A percentile compares a stretch with the other conserved stretches of the same genome.
These are phyloP conservation scores for Umbellularia californica DNA, from an alignment of 164 flowering plant species.

Conservation along the genomic window DNA sequence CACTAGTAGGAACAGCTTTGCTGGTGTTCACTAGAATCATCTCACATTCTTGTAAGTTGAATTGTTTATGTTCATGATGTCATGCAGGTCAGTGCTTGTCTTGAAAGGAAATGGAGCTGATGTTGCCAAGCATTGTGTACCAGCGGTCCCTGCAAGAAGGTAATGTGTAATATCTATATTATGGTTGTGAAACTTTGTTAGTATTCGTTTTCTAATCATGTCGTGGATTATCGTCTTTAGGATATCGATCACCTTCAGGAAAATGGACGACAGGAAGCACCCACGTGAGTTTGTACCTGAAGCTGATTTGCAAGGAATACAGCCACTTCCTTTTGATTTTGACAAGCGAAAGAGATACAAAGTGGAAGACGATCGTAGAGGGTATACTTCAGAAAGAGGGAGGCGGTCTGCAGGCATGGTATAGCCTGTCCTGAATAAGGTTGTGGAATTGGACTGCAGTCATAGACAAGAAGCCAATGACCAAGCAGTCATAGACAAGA, in stretches of 20 bases:
- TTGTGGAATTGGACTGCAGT: conserved; percentile 17
- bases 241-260: conserved; percentile 93
- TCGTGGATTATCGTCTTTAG: conserved; percentile 24
- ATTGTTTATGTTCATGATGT: not conserved
- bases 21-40: too few species aligned
- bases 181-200: not conserved
- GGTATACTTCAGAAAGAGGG: conserved; percentile 9
- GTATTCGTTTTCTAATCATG: not conserved
- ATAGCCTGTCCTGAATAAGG: conserved; percentile 21
- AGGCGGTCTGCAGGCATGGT: conserved; percentile 5
- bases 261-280: conserved; percentile 71
- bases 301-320: conserved; percentile 68
- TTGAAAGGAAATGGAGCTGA: conserved; percentile 91
- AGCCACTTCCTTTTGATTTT: conserved; percentile 51
- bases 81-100: conserved; percentile 79
- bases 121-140: conserved; percentile 93
- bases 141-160: conserved; percentile 90
- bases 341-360: conserved; percentile 22
- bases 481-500: conserved; percentile 17
- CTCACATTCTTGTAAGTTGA: not conserved
- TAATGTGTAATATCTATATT: conserved; percentile 6
- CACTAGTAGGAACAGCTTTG: too few species aligned
- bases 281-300: conserved; percentile 61
- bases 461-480: conserved; percentile 26
- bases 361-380: conserved; percentile 16